Conservation (phyloP, 163 green algal genomes). For the Trebouxia gelatinosa region DNA sequence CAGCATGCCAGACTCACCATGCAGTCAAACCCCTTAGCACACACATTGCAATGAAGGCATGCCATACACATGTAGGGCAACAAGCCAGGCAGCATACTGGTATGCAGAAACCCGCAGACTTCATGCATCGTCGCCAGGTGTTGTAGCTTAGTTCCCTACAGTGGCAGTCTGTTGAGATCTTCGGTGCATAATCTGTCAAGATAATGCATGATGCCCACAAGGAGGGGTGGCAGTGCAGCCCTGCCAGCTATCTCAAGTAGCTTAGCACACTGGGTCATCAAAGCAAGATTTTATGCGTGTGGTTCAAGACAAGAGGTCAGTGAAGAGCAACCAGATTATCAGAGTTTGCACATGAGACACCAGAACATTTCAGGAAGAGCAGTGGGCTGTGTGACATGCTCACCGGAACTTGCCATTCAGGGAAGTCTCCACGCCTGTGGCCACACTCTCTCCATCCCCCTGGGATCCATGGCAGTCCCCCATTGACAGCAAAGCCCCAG, state of each 20-base stretch:
- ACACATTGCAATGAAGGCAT: not conserved
- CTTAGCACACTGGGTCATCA: not conserved
- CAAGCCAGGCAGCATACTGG: not conserved
- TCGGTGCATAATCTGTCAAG: no score
- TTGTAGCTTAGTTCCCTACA: not conserved
- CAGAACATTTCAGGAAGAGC: not conserved
- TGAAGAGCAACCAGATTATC: no score
- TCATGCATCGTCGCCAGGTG: not conserved
- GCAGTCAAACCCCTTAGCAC: not conserved
- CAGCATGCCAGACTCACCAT: not conserved
- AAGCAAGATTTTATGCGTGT: no score
- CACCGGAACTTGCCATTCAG: slow-evolving; percentile 59
- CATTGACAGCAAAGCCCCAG: slow-evolving; percentile 49
- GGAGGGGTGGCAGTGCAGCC: not conserved
- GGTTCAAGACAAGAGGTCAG: no score
- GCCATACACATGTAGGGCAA: not conserved
- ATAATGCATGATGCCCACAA: no score
- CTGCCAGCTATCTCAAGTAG: not conserved
- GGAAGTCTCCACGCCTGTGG: slow-evolving; percentile 63
- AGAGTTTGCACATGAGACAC: not conserved
- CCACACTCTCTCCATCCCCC: slow-evolving; percentile 45
- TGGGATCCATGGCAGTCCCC: slow-evolving; percentile 59
- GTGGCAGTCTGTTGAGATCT: not conserved
- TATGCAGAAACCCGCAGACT: not conserved
- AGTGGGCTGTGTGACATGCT: not conserved